Evolutionary conservation across 331 rosid species (phyloP).

Genomic region (Rosa hybrid): DNA sequence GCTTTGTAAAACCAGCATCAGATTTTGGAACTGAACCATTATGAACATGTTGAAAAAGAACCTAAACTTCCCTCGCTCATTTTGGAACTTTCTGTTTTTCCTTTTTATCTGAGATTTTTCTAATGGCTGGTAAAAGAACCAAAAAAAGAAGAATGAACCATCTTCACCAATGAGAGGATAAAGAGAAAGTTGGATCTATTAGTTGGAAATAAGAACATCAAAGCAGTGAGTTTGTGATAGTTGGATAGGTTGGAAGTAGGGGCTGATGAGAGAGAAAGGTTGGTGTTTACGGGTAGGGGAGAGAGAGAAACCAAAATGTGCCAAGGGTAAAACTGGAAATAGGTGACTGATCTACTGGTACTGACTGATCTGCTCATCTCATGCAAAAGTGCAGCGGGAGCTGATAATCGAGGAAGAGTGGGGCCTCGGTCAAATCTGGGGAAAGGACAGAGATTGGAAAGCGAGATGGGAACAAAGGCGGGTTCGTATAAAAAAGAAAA

Average conservation of each 20-base stretch:
- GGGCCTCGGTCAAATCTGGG: slow-evolving; percentile 4
- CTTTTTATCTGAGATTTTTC: not conserved
- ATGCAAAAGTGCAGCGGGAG: not conserved
- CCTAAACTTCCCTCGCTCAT: not conserved
- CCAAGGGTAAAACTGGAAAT: not conserved
- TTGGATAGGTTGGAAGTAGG: too few species aligned
- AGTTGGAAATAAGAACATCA: not conserved
- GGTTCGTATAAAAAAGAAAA: not conserved
- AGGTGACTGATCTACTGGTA: not conserved
- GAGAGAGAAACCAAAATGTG: too few species aligned
- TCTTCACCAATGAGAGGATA: not conserved
- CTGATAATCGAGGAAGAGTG: not conserved
- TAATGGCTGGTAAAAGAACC: not conserved
- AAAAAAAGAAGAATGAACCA: not conserved
- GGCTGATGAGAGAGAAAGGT: too few species aligned
- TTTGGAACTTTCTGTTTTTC: not conserved
- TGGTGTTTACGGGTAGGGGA: too few species aligned
- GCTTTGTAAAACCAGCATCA: not conserved
- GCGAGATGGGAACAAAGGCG: not conserved
- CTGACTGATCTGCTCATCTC: not conserved
- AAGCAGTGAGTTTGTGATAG: not conserved
- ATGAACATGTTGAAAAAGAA: not conserved
- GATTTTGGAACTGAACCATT: not conserved
- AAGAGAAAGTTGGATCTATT: not conserved
- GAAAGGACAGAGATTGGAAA: not conserved